phyloP scores from a whole-genome alignment of 2,329 filamentous ascomycete genomes.

The Curvularia lunata region DNA sequence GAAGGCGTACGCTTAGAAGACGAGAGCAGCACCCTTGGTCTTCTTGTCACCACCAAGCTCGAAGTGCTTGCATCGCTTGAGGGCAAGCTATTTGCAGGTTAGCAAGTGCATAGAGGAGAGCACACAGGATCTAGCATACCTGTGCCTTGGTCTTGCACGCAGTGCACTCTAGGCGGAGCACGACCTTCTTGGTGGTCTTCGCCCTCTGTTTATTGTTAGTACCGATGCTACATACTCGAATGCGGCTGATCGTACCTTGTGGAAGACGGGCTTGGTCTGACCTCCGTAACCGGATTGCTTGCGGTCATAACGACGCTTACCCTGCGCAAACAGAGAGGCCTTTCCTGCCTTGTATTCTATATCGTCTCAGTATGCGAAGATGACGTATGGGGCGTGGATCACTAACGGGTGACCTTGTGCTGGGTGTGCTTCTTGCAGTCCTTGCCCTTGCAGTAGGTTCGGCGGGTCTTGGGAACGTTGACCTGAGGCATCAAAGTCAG shows the following conservation, averaged over 20 bases:
- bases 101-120: slow-evolving; percentile 13
- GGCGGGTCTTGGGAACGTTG: slow-evolving; percentile 97
- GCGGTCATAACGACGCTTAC: slow-evolving; percentile 91
- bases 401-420: slow-evolving; percentile 48
- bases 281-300: slow-evolving; percentile 99
- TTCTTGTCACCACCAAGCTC: slow-evolving; percentile 99
- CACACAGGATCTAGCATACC: slow-evolving; percentile 26
- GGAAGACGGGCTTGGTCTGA: slow-evolving; percentile 99
- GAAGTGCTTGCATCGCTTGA: slow-evolving; percentile 99
- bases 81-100: slow-evolving; percentile 78
- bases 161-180: slow-evolving; percentile 97
- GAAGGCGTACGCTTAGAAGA: slow-evolving; percentile 81
- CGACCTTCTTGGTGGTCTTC: slow-evolving; percentile 99
- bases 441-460: slow-evolving; percentile 98
- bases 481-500: slow-evolving; percentile 63
- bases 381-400: slow-evolving; percentile 8
- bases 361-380: slow-evolving; percentile 34
- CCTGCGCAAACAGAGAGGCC: slow-evolving; percentile 95
- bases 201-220: slow-evolving; percentile 72
- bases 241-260: slow-evolving; percentile 61
- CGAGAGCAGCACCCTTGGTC: slow-evolving; percentile 99
- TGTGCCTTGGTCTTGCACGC: slow-evolving; percentile 71
- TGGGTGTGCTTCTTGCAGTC: slow-evolving; percentile 70
- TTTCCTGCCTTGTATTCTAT: slow-evolving; percentile 92
- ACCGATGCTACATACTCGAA: neutral